phyloP scores from a whole-genome alignment of 768 basidiomycete species.

The Epithele typhae region DNA sequence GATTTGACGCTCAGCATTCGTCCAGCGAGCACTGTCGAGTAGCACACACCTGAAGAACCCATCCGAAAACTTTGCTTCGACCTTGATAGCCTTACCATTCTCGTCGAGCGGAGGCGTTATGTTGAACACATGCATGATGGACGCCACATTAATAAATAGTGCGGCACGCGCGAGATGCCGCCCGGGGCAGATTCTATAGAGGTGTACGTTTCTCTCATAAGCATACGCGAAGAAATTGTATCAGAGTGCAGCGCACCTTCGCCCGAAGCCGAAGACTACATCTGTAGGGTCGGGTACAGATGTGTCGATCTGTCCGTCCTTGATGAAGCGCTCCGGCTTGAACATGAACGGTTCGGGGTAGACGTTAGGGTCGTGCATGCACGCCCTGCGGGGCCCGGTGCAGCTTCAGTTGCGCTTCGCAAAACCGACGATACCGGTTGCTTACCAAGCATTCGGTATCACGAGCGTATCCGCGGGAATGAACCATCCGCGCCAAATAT shows the following conservation, averaged over 20 bases:
- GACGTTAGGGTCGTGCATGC: constrained; percentile 42
- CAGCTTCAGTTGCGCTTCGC: constrained; percentile 19
- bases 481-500: constrained; percentile 7
- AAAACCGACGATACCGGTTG: constrained; percentile 17
- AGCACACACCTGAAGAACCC: constrained; percentile 5
- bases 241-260: constrained; percentile 5
- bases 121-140: constrained; percentile 16
- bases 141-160: constrained; percentile 13
- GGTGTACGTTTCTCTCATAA: too few species aligned
- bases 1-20: too few species aligned
- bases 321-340: constrained; percentile 47
- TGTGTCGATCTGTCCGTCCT: constrained; percentile 13
- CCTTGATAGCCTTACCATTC: neutral
- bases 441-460: constrained; percentile 11
- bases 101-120: constrained; percentile 11
- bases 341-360: constrained; percentile 46
- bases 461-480: constrained; percentile 24
- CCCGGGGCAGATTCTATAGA: constrained; percentile 16
- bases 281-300: constrained; percentile 15
- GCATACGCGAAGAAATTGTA: too few species aligned
- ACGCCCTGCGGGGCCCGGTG: constrained; percentile 33
- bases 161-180: constrained; percentile 7
- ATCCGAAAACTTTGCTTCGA: neutral
- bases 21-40: too few species aligned
- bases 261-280: constrained; percentile 12